Evolutionary conservation across 1,284 basidiomycete genomes (phyloP), one percentile per base, ranked within the genome.

Genomic region (Cronartium quercuum): DNA sequence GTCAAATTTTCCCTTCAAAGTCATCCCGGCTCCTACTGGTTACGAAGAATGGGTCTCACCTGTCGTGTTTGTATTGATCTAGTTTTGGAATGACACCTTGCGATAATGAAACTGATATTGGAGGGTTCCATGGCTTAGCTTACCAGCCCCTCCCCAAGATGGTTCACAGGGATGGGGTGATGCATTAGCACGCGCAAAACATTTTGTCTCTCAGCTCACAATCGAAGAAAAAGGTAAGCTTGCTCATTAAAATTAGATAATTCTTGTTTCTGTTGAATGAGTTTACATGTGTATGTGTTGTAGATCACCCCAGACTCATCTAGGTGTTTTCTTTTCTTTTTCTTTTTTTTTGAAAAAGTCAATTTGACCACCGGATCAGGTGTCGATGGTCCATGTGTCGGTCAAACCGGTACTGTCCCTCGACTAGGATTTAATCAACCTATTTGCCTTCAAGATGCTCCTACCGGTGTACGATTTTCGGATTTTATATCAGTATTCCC

Each of bases 401-500:
- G 73, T 34, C 58, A 75, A 75, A 75, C 73, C 7, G 73, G 73
- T 47, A 68, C 66, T 5, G 77, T 81, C 41, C 77, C 77, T 5
- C 75, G 78, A 47, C 75, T 81, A 47, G 78, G 78, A 37, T 80
- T 81, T 74, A 73, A 76, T 6, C 79, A 78, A 3, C 70, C 70
- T 55, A 68, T 82, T 38, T 82, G 81, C 61, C 77, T 82, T 67
- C 77, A 79, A 76, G 81, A 82, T 76, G 77, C 77, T 1, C 81
- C 81, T 7, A 68, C 77, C 18, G 81, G 81, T 10, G 75, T 81
- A 3, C 78, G 81, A 38, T 78, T 77, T 38, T 77, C 79, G 4
- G 79, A 80, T 68, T 79, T 76, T 41, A 76, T 77, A 71, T 80
- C 80, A 10, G 77, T 76, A 1, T 82, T 81, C 75, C 81, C 81